phyloP scores from a whole-genome alignment of 2,329 filamentous ascomycete species.

The Fragosphaeria purpurea region DNA sequence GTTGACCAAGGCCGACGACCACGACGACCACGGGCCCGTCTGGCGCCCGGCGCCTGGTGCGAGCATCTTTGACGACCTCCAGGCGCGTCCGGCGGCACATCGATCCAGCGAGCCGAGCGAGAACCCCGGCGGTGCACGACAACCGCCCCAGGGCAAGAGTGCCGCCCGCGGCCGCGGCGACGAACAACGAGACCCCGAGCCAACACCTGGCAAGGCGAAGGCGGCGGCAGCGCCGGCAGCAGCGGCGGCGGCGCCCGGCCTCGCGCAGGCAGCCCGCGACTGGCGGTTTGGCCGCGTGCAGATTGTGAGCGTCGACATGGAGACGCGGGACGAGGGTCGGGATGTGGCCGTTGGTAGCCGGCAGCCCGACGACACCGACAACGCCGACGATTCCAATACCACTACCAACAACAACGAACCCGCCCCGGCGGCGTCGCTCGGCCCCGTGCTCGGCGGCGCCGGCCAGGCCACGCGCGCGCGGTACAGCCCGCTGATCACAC shows the following conservation, averaged over 20 bases:
- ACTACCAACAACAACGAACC: not conserved
- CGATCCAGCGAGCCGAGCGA: not conserved
- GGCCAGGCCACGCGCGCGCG: constrained; percentile 75
- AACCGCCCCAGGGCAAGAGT: not conserved
- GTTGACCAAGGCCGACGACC: not conserved
- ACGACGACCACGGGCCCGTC: not conserved
- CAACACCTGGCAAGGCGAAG: not conserved
- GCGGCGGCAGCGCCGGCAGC: constrained; percentile 8
- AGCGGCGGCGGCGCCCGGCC: constrained; percentile 23
- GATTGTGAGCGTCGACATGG: constrained; percentile 73
- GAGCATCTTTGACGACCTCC: constrained; percentile 47
- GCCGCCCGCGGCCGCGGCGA: not conserved
- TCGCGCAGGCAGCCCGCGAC: constrained; percentile 48
- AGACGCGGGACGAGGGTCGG: not conserved
- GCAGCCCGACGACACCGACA: constrained; percentile 8
- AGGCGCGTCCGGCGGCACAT: constrained; percentile 13
- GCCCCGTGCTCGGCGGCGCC: constrained; percentile 44
- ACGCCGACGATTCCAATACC: constrained; percentile 10
- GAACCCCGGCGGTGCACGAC: not conserved
- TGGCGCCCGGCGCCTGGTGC: constrained; percentile 42
- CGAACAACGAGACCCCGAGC: not conserved
- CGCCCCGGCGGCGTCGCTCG: constrained; percentile 29
- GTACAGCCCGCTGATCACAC: constrained; percentile 50
- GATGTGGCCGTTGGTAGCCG: not conserved
- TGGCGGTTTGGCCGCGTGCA: constrained; percentile 74